phyloP scores from a whole-genome alignment of 768 basidiomycete genomes.

The Mycena metata region DNA sequence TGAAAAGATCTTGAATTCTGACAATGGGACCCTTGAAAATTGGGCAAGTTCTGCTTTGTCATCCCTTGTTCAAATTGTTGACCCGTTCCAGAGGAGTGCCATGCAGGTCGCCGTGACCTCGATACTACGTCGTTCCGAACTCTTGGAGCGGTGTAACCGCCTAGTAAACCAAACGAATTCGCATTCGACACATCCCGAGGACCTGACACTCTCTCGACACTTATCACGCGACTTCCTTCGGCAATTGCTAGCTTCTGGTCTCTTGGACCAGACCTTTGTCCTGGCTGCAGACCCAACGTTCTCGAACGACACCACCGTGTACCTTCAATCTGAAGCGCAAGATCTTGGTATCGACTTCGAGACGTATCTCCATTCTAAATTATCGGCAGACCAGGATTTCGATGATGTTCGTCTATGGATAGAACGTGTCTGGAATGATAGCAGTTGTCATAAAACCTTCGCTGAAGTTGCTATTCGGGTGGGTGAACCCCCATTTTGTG shows the following conservation, averaged over 20 bases:
- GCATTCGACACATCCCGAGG: slow-evolving; percentile 45
- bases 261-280: slow-evolving; percentile 69
- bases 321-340: slow-evolving; percentile 69
- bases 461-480: slow-evolving; percentile 72
- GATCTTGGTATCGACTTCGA: slow-evolving; percentile 72
- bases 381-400: slow-evolving; percentile 63
- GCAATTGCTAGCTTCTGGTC: slow-evolving; percentile 64
- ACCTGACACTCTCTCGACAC: slow-evolving; percentile 48
- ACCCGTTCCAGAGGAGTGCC: slow-evolving; percentile 48
- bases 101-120: slow-evolving; percentile 66
- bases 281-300: slow-evolving; percentile 65
- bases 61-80: background rate
- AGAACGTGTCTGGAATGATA: slow-evolving; percentile 67
- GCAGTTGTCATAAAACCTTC: slow-evolving; percentile 69
- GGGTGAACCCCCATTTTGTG: slow-evolving; percentile 30
- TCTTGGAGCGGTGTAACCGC: slow-evolving; percentile 68
- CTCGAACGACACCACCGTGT: slow-evolving; percentile 60
- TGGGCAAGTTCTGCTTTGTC: slow-evolving; percentile 59
- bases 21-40: slow-evolving; percentile 66
- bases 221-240: slow-evolving; percentile 66
- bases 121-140: slow-evolving; percentile 64
- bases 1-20: slow-evolving; percentile 65
- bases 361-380: slow-evolving; percentile 70
- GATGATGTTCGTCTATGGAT: slow-evolving; percentile 56
- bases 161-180: slow-evolving; percentile 51